A percentile compares a stretch with the other conserved stretches of the same genome.
These are phyloP conservation scores for Angomonas ambiguus DNA, from an alignment of 208 protist genomes.

Conservation along the genomic window DNA sequence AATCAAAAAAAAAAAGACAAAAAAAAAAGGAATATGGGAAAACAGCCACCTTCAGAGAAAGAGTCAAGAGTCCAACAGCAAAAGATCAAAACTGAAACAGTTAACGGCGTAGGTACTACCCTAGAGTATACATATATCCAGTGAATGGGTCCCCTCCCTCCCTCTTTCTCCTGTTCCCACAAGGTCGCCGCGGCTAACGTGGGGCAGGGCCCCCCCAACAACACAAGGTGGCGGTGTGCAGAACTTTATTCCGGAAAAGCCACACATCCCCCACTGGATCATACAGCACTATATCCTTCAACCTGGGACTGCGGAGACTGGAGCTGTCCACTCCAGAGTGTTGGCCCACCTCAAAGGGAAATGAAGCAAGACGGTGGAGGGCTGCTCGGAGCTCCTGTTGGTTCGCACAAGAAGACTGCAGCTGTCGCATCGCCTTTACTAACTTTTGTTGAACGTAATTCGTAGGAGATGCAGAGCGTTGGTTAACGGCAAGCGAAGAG, in stretches of 20 bases:
- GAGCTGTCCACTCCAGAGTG: conserved; percentile 26
- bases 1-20: background rate
- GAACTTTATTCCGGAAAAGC: conserved; percentile 62
- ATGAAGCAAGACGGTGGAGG: conserved; percentile 36
- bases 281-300: conserved; percentile 76
- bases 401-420: conserved; percentile 27
- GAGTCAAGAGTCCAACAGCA: background rate
- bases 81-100: background rate
- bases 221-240: conserved; percentile 59
- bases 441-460: conserved; percentile 7
- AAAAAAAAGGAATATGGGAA: background rate
- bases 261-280: conserved; percentile 69
- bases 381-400: conserved; percentile 25
- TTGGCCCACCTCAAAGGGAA: conserved; percentile 34
- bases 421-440: conserved; percentile 9
- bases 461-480: background rate
- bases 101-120: background rate
- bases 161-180: too few species aligned
- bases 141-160: too few species aligned
- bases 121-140: too few species aligned
- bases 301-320: conserved; percentile 32
- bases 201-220: conserved; percentile 35
- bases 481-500: conserved; percentile 11
- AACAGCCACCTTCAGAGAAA: background rate
- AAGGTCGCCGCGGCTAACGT: too few species aligned